A percentile compares a stretch with the other conserved stretches of the same genome.
phyloP scores from a whole-genome alignment of 2,329 filamentous ascomycete species.

The Penicillium sp. region DNA sequence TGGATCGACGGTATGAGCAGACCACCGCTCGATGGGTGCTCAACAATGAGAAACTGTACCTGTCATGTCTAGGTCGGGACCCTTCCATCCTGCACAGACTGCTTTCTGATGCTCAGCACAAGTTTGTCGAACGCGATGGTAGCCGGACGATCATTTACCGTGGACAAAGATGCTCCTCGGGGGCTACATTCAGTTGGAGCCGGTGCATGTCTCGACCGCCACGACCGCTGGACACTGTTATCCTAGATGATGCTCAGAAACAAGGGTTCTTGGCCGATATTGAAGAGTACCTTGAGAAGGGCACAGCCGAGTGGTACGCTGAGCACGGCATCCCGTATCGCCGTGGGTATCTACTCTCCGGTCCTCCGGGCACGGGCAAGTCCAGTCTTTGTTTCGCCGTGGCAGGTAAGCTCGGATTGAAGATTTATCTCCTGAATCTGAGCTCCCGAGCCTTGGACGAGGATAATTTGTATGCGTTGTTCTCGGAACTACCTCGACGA shows the following conservation, averaged over 20 bases:
- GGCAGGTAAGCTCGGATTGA: constrained; percentile 69
- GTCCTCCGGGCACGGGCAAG: constrained; percentile 79
- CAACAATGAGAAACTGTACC: constrained; percentile 33
- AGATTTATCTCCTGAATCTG: constrained; percentile 71
- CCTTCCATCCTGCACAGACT: constrained; percentile 36
- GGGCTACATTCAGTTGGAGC: constrained; percentile 30
- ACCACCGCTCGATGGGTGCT: constrained; percentile 18
- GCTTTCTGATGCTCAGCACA: constrained; percentile 38
- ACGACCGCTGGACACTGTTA: constrained; percentile 56
- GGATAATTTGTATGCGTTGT: constrained; percentile 65
- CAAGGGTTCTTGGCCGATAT: constrained; percentile 54
- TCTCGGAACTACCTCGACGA: constrained; percentile 66
- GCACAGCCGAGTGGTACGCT: constrained; percentile 69
- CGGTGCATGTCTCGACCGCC: constrained; percentile 49
- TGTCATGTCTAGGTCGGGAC: constrained; percentile 40
- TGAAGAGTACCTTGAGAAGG: constrained; percentile 58
- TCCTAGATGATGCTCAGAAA: constrained; percentile 55
- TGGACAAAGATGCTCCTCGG: constrained; percentile 25
- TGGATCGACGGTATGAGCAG: constrained; percentile 31
- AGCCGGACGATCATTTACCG: constrained; percentile 44
- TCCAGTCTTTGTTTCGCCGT: constrained; percentile 70
- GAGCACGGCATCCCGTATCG: constrained; percentile 84
- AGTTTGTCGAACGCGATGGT: constrained; percentile 38
- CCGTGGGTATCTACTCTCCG: constrained; percentile 78
- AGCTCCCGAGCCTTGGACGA: constrained; percentile 65